Evolutionary conservation across 176 grass and related monocot species (phyloP), one percentile per base, ranked within the genome.

Genomic region (Carex scoparia): DNA sequence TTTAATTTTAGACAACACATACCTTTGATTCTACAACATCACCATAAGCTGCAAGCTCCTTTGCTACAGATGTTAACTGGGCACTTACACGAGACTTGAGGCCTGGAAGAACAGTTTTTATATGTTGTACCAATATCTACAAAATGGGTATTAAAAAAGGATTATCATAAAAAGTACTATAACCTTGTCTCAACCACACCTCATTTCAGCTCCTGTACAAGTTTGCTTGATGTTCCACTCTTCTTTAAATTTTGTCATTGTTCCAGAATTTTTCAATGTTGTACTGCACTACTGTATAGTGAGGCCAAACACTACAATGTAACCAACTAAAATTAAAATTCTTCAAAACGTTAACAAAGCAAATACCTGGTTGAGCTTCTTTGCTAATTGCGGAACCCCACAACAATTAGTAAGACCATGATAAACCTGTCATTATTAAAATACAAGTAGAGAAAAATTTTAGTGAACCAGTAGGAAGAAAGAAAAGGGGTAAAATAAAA

Each of bases 121-220:
- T 99, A 87, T 99, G 96, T 81, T 94, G 96, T 57, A 95, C 96
- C 79, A 99, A 88, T 89, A 99, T 99, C 96, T 99, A 92, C 89
- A 95, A 18, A 87, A 67, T 11, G 61, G 46, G 53, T 42, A 63
- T 56, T 77, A 15, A 83, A 83, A 69, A 55, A 83, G 27, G 11
- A 79, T 35, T 33, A 54, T 31, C 71, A 75, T 76, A 55, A 80
- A 80, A 23, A 28, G n/a, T 23, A 79, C 55, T 16, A 61, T 19
- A 60, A 81, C 35, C 32, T 59, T 70, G 12, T 23, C 75, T 40
- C 79, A 1, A 74, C 66, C 10, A 15, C 60, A 79, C 28, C 18
- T 65, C 69, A 87, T 66, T 66, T 71, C 35, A 72, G 60, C 18
- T 61, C 77, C 56, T 16, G 32, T 44, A 70, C 1, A 65, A 13